Conservation (phyloP, 2,329 filamentous ascomycete genomes). For the Didymosphaeria variabile region DNA sequence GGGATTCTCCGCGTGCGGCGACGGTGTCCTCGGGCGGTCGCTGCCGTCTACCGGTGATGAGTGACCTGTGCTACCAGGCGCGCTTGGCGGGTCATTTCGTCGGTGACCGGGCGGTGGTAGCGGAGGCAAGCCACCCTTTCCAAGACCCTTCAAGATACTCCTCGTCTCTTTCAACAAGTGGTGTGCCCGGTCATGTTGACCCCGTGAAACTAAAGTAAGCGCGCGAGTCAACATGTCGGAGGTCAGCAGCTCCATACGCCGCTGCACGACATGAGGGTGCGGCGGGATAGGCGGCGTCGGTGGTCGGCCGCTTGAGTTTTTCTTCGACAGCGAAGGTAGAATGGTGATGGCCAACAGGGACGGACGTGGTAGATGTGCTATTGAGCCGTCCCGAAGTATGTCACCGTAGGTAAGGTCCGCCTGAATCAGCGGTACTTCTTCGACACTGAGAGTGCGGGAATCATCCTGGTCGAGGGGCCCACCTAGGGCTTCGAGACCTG, state of each 20-base stretch:
- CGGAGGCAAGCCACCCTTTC: constrained; percentile 92
- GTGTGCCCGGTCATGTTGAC: constrained; percentile 92
- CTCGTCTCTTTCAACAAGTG: constrained; percentile 92
- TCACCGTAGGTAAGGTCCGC: constrained; percentile 94
- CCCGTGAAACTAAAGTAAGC: constrained; percentile 86
- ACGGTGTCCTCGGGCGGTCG: constrained; percentile 49
- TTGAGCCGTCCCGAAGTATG: constrained; percentile 85
- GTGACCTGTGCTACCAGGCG: constrained; percentile 49
- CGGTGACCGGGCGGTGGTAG: constrained; percentile 70
- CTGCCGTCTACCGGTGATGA: constrained; percentile 50
- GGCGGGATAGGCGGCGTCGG: constrained; percentile 82
- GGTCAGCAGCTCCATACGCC: constrained; percentile 95
- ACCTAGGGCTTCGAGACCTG: constrained; percentile 90
- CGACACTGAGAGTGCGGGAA: constrained; percentile 82
- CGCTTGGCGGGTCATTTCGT: constrained; percentile 50
- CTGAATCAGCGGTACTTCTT: constrained; percentile 94
- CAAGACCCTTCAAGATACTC: constrained; percentile 93
- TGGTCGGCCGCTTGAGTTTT: constrained; percentile 64
- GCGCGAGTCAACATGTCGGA: constrained; percentile 97
- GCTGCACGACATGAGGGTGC: constrained; percentile 92
- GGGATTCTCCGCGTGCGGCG: constrained; percentile 53
- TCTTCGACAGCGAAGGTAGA: constrained; percentile 74
- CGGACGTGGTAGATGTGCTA: constrained; percentile 86
- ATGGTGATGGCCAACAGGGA: constrained; percentile 95
- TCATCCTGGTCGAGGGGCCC: constrained; percentile 88